A percentile compares a stretch with the other conserved stretches of the same genome.
Evolutionary conservation across 169 alveolate species (phyloP).

Genomic region (Eimeria necatrix): DNA sequence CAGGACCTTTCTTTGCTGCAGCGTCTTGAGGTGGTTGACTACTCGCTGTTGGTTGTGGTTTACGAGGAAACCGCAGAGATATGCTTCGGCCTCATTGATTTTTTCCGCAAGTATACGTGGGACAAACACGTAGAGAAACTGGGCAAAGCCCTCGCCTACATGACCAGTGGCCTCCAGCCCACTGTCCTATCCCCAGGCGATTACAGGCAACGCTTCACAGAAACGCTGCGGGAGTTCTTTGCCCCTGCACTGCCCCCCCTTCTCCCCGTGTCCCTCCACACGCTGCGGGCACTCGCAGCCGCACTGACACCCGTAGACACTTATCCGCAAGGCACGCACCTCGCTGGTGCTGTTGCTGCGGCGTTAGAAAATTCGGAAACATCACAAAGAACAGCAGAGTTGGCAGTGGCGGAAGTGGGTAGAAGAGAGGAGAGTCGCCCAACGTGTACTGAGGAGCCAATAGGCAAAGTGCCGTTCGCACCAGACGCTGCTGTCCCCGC

Average conservation of each 20-base stretch:
- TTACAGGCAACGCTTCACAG: conserved; percentile 45
- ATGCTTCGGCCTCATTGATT: conserved; percentile 63
- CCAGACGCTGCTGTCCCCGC: neutral
- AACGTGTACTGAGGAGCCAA: no score
- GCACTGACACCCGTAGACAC: neutral
- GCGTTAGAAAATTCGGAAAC: neutral
- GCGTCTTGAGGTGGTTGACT: conserved; percentile 78
- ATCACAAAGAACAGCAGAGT: neutral
- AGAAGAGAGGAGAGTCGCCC: no score
- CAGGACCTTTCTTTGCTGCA: conserved; percentile 71
- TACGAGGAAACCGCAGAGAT: conserved; percentile 45
- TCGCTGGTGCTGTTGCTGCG: neutral
- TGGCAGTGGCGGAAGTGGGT: neutral
- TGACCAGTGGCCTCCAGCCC: conserved; percentile 76
- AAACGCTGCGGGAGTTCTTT: conserved; percentile 57
- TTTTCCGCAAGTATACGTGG: conserved; percentile 80
- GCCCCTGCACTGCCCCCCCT: conserved; percentile 35
- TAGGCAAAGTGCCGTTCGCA: no score
- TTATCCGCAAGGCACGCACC: neutral
- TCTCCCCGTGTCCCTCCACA: neutral
- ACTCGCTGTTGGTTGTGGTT: conserved; percentile 79
- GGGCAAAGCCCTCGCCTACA: conserved; percentile 70
- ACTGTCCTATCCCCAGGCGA: conserved; percentile 76
- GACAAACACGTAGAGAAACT: conserved; percentile 80
- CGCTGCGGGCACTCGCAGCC: neutral